Base-by-base conservation (phyloP, 164 flowering plant species). In the Dillenia turbinata region DNA sequence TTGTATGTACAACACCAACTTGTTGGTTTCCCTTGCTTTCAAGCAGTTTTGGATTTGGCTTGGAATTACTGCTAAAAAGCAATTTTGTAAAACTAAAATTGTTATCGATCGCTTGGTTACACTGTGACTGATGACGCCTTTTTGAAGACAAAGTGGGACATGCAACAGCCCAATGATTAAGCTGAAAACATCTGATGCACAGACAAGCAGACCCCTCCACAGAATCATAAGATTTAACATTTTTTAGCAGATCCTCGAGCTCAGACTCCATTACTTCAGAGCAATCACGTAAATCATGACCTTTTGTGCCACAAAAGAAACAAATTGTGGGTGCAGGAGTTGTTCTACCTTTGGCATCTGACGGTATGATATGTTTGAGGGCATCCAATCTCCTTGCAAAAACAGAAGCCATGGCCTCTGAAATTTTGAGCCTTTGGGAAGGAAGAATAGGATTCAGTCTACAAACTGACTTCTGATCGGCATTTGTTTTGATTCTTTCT, bases 321-420 rank as follows among this genome's bases (percentile, higher is more conserved):
- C 98, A 88, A 9, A 73, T 68, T 43, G 53, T 8, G 9, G 44
- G 46, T 50, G 14, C 51, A 47, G n/a, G 45, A 60, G 61, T 64
- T 13, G 69, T 45, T 44, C 49, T 63, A 40, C 62, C 71, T 24
- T 64, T 54, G 26, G 22, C 45, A 66, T 56, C 67, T 13, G 81
- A 70, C n/a, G 82, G 80, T 50, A 64, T 57, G n/a, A 82, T 80
- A 68, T 80, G 73, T 62, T 70, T 87, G 61, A 87, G 72, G 10
- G 91, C 86, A 73, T 86, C 90, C 78, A 87, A 59, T 69, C 88
- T 83, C 75, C 82, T 77, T 9, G 91, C 85, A 71, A 85, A 85
- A n/a, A 76, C 59, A 59, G 96, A 87, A 58, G 90, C 85, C 79
- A 83, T 74, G 49, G 74, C 86, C 71, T 83, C 92, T 47, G 81